Percentiles rank a stretch among this genome's conserved stretches.
Evolutionary conservation across 2,329 filamentous ascomycete species (phyloP).

Genomic region (Neoascochyta sp.): DNA sequence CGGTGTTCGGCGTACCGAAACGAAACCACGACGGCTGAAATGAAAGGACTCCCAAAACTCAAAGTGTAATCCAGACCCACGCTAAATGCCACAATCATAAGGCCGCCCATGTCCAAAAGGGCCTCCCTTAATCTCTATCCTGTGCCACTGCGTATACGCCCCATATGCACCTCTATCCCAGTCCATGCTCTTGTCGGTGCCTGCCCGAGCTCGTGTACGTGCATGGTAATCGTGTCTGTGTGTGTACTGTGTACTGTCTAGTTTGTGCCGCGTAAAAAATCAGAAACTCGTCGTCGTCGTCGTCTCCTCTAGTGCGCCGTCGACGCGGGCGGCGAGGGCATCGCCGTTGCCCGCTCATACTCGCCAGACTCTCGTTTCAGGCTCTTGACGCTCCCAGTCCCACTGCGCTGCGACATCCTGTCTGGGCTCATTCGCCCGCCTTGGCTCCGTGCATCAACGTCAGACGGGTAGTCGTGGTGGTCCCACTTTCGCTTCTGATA

Average conservation of each 20-base stretch:
- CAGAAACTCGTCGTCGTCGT: too few relatives aligned
- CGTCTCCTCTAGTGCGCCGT: too few relatives aligned
- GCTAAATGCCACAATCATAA: conserved; percentile 41
- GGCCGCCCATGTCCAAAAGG: conserved; percentile 23
- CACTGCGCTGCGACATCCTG: conserved; percentile 33
- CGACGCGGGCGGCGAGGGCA: conserved; percentile 18
- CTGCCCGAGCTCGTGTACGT: conserved; percentile 23
- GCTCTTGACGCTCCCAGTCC: conserved; percentile 33
- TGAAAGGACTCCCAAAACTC: conserved; percentile 17
- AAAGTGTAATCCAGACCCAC: conserved; percentile 25
- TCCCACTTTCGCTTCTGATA: conserved; percentile 29
- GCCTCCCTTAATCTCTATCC: conserved; percentile 16
- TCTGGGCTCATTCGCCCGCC: conserved; percentile 31
- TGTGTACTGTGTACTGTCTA: too few relatives aligned
- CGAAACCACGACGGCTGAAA: conserved; percentile 14
- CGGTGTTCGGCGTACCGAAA: conserved; percentile 26
- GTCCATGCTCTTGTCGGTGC: conserved; percentile 25
- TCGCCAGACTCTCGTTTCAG: conserved; percentile 34
- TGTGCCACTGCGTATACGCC: conserved; percentile 15
- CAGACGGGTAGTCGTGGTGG: conserved; percentile 14
- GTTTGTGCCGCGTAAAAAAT: too few relatives aligned
- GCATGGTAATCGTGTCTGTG: conserved; percentile 2
- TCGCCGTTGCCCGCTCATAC: conserved; percentile 14
- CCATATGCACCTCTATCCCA: conserved; percentile 3
- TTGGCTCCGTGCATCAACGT: conserved; percentile 24